Evolutionary conservation across 768 basidiomycete species (phyloP), one percentile per base, ranked within the genome.

Genomic region (Amanita rimosa): DNA sequence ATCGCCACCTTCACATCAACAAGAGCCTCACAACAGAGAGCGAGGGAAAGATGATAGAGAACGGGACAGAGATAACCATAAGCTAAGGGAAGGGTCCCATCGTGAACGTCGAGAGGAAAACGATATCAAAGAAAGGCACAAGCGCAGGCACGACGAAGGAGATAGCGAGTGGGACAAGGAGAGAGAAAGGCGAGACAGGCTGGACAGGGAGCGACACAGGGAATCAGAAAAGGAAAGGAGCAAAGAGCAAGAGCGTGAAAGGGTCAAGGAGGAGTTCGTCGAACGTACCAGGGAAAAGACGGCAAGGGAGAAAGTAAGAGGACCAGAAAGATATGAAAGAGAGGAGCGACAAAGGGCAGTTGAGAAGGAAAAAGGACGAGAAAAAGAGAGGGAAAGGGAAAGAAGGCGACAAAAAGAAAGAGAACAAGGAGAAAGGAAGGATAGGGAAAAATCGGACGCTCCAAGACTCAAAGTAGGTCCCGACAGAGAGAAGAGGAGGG

Each of bases 331-430:
- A 29, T 31, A 19, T 29, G 22, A 52, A 36, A 50, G 40, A 48
- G 33, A 46, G 46, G 44, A 52, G 6, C 46, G 26, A n/a, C 43
- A 54, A 33, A 39, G 41, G 19, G 46, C 52, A 43, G 43, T 31
- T 42, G 54, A 60, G 50, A 56, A 50, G 53, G 58, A 57, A 47
- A 58, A 52, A 29, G 64, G 60, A 44, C 54, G 49, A 38, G 49
- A 52, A 40, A 43, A 41, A 48, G 52, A 60, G 44, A 55, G 49
- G 54, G 58, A 58, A 48, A 57, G 52, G 37, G 65, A 59, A 44
- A 55, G 49, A 39, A 59, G 47, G 52, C 22, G 43, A 13, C 24
- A 44, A 16, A 52, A 54, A 49, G 61, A 59, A 46, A 51, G 48
- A 22, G 52, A 50, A 34, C 44, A 48, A 44, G 51, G 54, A 40